Evolutionary conservation across 306 rosid genomes (phyloP).

Genomic region (Sophora flavescens): DNA sequence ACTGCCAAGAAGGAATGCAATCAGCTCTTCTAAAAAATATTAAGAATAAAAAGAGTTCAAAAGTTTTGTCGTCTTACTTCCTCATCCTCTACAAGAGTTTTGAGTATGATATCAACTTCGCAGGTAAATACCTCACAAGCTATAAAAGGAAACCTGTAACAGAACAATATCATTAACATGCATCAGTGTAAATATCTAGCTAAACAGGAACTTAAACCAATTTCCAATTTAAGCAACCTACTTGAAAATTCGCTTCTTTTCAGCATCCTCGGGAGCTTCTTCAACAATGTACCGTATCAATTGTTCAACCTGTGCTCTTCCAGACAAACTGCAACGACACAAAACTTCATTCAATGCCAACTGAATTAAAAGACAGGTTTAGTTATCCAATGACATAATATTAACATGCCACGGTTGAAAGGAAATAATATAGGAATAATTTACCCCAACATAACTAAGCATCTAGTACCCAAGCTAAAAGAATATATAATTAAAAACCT

Average conservation of each 20-base stretch:
- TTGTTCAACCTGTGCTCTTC: slow-evolving; percentile 83
- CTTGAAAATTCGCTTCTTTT: slow-evolving; percentile 91
- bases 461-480: slow-evolving; percentile 13
- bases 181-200: slow-evolving; percentile 38
- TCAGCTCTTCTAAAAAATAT: slow-evolving; percentile 47
- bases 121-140: slow-evolving; percentile 98
- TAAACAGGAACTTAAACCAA: slow-evolving; percentile 35
- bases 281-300: slow-evolving; percentile 81
- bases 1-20: slow-evolving; percentile 67
- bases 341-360: slow-evolving; percentile 34
- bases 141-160: slow-evolving; percentile 90
- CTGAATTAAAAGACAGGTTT: slow-evolving; percentile 25
- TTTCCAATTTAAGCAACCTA: slow-evolving; percentile 54
- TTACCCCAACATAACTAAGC: not conserved
- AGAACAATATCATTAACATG: slow-evolving; percentile 46
- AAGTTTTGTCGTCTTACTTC: slow-evolving; percentile 66
- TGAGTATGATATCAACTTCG: slow-evolving; percentile 93
- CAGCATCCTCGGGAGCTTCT: slow-evolving; percentile 94
- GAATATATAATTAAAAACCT: slow-evolving; percentile 7
- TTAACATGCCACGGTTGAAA: slow-evolving; percentile 14
- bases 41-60: slow-evolving; percentile 21
- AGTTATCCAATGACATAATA: slow-evolving; percentile 20
- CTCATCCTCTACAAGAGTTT: slow-evolving; percentile 92
- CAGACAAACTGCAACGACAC: slow-evolving; percentile 77
- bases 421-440: slow-evolving; percentile 9